phyloP scores from a whole-genome alignment of 2,329 filamentous ascomycete species.

The Claviceps sorghi region DNA sequence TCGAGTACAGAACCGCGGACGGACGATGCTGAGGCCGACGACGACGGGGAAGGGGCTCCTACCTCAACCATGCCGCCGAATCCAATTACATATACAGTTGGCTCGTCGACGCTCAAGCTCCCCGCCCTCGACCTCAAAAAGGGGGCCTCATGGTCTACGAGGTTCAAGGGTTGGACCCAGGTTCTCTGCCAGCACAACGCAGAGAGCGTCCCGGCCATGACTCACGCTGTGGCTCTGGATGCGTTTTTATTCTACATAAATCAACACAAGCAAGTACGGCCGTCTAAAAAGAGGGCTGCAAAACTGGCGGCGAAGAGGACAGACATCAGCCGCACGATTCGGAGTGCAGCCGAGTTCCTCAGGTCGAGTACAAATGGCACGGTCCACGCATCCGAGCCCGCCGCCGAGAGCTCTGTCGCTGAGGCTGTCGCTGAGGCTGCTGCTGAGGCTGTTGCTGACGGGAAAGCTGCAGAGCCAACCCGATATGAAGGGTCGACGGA shows the following conservation, averaged over 20 bases:
- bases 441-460: not conserved
- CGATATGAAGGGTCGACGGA: not conserved
- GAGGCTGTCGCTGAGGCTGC: not conserved
- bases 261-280: slow-evolving; percentile 15
- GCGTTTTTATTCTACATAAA: slow-evolving; percentile 20
- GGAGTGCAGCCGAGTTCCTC: slow-evolving; percentile 10
- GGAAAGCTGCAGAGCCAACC: not conserved
- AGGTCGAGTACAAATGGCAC: not conserved
- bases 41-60: not conserved
- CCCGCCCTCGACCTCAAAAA: slow-evolving; percentile 14
- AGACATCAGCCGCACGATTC: slow-evolving; percentile 13
- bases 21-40: not conserved
- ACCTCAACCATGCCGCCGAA: slow-evolving; percentile 10
- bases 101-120: slow-evolving; percentile 12
- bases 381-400: not conserved
- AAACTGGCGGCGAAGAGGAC: slow-evolving; percentile 16
- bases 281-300: slow-evolving; percentile 18
- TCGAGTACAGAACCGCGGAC: not conserved
- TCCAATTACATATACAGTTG: slow-evolving; percentile 10
- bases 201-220: slow-evolving; percentile 11
- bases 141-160: slow-evolving; percentile 19
- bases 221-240: slow-evolving; percentile 10
- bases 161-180: slow-evolving; percentile 21
- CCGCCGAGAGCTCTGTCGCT: not conserved
- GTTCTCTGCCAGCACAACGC: slow-evolving; percentile 17